phyloP scores from a whole-genome alignment of 1,284 basidiomycete genomes.

The Austropuccinia psidii region DNA sequence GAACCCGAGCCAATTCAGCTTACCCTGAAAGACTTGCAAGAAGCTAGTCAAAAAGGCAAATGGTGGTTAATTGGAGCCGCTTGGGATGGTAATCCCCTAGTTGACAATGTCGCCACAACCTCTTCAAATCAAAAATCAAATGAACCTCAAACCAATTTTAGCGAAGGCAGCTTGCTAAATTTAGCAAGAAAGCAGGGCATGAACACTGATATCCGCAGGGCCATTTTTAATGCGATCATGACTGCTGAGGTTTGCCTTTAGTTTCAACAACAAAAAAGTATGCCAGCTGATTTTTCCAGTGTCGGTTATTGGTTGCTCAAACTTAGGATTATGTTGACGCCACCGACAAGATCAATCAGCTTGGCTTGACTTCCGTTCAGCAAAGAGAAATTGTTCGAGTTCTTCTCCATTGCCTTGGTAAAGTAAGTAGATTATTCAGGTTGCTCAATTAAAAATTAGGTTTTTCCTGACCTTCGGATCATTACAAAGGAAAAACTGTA shows the following conservation, averaged over 20 bases:
- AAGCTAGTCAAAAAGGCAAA: slow-evolving; percentile 78
- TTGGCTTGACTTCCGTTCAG: slow-evolving; percentile 79
- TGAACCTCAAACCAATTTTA: slow-evolving; percentile 40
- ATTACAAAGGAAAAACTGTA: slow-evolving; percentile 68
- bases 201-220: slow-evolving; percentile 90
- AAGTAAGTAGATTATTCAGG: slow-evolving; percentile 52
- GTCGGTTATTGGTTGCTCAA: background rate
- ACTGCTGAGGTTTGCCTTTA: slow-evolving; percentile 85
- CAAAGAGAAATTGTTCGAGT: slow-evolving; percentile 91
- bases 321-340: slow-evolving; percentile 85
- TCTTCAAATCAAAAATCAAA: slow-evolving; percentile 52
- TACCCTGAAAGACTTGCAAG: slow-evolving; percentile 71
- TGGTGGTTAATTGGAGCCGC: slow-evolving; percentile 99
- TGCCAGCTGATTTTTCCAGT: background rate
- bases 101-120: background rate
- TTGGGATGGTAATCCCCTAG: slow-evolving; percentile 82
- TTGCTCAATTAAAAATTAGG: background rate
- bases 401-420: slow-evolving; percentile 82
- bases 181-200: slow-evolving; percentile 90
- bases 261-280: too few species aligned
- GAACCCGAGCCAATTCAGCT: slow-evolving; percentile 76
- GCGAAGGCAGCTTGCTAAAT: slow-evolving; percentile 59
- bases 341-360: slow-evolving; percentile 70
- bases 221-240: slow-evolving; percentile 87
- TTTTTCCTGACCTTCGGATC: background rate